A percentile compares a stretch with the other conserved stretches of the same genome.
Conservation (phyloP, 352 stramenopile genomes). For the Globisporangium emineosum region DNA sequence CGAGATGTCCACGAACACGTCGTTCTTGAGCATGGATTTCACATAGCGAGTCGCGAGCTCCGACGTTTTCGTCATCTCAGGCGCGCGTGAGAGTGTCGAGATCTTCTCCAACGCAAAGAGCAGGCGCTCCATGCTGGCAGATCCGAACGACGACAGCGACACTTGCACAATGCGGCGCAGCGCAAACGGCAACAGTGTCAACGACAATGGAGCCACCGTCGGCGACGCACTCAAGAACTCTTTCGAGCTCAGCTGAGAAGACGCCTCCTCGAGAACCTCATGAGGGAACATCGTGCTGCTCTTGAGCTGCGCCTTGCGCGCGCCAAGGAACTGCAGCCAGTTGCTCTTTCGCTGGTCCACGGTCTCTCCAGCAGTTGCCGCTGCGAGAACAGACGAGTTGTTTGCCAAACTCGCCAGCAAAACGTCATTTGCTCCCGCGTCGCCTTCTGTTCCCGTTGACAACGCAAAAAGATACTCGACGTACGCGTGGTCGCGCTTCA, state of each 20-base stretch:
- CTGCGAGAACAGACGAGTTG: constrained; percentile 11
- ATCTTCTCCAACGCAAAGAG: constrained; percentile 68
- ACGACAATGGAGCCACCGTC: constrained; percentile 12
- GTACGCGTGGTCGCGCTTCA: constrained; percentile 60
- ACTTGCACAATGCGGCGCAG: constrained; percentile 52
- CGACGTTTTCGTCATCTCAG: constrained; percentile 2
- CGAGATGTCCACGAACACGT: constrained; percentile 34
- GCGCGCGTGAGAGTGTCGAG: constrained; percentile 14
- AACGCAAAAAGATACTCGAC: constrained; percentile 51
- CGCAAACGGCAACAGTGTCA: constrained; percentile 52
- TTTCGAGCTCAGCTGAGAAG: constrained; percentile 46
- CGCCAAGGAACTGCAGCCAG: constrained; percentile 37
- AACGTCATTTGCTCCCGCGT: constrained; percentile 18
- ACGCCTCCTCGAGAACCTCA: constrained; percentile 37
- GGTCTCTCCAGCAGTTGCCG: not conserved
- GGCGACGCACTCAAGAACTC: constrained; percentile 37
- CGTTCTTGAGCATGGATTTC: constrained; percentile 47
- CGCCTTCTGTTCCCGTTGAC: constrained; percentile 1
- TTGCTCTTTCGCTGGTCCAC: constrained; percentile 4
- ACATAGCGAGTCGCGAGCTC: constrained; percentile 52
- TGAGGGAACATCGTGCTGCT: constrained; percentile 22
- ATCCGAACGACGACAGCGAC: constrained; percentile 27
- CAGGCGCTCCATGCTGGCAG: constrained; percentile 46
- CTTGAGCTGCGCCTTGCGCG: constrained; percentile 18
- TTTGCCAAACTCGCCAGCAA: constrained; percentile 30